Conservation (phyloP, 768 basidiomycete genomes). For the Erythrobasidium yunnanense region DNA sequence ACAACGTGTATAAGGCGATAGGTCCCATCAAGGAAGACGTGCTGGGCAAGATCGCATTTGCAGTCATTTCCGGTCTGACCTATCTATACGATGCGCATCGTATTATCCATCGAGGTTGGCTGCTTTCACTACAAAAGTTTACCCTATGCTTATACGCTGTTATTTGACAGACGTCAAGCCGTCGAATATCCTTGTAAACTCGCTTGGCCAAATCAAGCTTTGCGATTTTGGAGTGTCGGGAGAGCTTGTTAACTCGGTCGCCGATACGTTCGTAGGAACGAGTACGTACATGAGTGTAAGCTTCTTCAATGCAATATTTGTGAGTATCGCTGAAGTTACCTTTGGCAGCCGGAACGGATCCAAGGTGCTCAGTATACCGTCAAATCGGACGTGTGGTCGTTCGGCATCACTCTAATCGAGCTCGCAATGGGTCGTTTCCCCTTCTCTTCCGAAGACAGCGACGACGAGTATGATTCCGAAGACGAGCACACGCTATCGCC, state of each 20-base stretch:
- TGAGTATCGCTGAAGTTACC: neutral
- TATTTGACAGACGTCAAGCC: constrained; percentile 86
- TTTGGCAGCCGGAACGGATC: constrained; percentile 83
- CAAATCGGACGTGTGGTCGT: constrained; percentile 98
- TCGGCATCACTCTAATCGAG: constrained; percentile 93
- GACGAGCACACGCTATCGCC: constrained; percentile 31
- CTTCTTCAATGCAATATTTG: neutral
- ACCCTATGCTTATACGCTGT: neutral
- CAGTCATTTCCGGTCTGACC: constrained; percentile 85
- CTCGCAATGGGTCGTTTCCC: constrained; percentile 94
- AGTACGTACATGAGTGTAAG: constrained; percentile 97
- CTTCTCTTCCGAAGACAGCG: constrained; percentile 51
- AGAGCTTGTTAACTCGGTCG: constrained; percentile 95
- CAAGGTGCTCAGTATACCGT: constrained; percentile 97
- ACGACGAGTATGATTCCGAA: constrained; percentile 44
- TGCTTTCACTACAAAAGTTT: neutral
- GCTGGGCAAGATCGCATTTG: constrained; percentile 84
- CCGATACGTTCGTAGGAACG: constrained; percentile 97
- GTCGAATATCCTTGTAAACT: constrained; percentile 91
- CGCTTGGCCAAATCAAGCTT: constrained; percentile 90
- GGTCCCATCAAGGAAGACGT: constrained; percentile 87
- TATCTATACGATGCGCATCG: constrained; percentile 95
- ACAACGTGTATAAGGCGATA: constrained; percentile 90
- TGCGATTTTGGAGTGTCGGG: constrained; percentile 99
- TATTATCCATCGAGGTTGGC: constrained; percentile 92